Evolutionary conservation across 2,329 filamentous ascomycete species (phyloP).

Genomic region (Xylariaceae sp.): DNA sequence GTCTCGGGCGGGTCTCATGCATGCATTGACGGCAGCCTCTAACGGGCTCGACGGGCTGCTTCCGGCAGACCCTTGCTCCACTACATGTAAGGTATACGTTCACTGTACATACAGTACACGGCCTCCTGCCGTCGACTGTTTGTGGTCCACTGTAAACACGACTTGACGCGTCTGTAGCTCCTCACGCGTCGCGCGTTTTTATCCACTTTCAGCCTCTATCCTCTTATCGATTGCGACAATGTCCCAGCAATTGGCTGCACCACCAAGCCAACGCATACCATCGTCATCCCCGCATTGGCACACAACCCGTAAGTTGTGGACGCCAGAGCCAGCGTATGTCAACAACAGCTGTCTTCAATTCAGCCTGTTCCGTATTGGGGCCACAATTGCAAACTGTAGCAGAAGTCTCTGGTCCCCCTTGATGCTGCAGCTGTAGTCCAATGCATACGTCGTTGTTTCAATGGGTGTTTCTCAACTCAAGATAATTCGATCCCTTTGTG

Average conservation of each 20-base stretch:
- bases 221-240: conserved; percentile 20
- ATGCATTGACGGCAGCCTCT: no score
- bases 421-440: no score
- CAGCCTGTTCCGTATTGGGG: neutral
- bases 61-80: no score
- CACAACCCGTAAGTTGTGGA: neutral
- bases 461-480: neutral
- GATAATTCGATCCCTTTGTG: conserved; percentile 3
- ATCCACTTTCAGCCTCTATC: conserved; percentile 6
- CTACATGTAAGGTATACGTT: no score
- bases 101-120: no score
- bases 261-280: conserved; percentile 15
- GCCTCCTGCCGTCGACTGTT: no score
- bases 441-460: conserved; percentile 9
- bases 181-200: conserved; percentile 21
- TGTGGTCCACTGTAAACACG: no score
- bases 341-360: conserved; percentile 1
- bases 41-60: no score
- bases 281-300: conserved; percentile 21
- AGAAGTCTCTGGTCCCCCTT: no score
- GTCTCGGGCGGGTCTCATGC: no score
- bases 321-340: conserved; percentile 7
- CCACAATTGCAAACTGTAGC: neutral
- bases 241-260: conserved; percentile 21
- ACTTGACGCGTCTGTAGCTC: neutral